Conservation (phyloP, 192 early-diverging fungal genomes). For the Entomortierella parvispora region DNA sequence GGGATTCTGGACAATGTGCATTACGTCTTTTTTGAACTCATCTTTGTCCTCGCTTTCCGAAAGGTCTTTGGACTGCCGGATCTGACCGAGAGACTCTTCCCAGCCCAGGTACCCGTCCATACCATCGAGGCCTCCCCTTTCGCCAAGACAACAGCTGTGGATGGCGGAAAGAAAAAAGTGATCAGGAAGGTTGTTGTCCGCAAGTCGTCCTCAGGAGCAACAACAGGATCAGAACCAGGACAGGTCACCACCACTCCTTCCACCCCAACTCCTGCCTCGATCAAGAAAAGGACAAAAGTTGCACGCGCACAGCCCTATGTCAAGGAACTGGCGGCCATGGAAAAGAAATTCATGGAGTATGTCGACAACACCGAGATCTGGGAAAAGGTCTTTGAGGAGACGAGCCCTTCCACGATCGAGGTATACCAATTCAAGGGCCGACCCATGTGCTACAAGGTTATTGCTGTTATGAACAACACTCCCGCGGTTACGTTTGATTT, state of each 20-base stretch:
- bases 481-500: conserved; percentile 40
- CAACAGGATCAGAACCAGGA: not conserved
- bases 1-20: conserved; percentile 46
- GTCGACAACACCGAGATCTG: conserved; percentile 36
- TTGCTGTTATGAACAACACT: conserved; percentile 45
- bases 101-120: conserved; percentile 20
- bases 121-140: conserved; percentile 8
- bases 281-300: conserved; percentile 6
- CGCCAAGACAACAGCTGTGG: conserved; percentile 12
- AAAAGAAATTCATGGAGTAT: conserved; percentile 38
- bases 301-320: conserved; percentile 22
- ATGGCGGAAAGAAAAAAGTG: not conserved
- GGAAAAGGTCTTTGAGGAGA: conserved; percentile 50
- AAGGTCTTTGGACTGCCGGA: conserved; percentile 44
- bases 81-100: conserved; percentile 35
- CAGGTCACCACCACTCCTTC: not conserved
- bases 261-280: not conserved
- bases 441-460: conserved; percentile 50
- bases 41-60: conserved; percentile 51
- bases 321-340: conserved; percentile 30
- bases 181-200: not conserved
- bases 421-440: conserved; percentile 41
- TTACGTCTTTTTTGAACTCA: conserved; percentile 52
- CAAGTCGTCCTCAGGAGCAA: not conserved
- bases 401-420: conserved; percentile 25